Evolutionary conservation across 2,329 filamentous ascomycete genomes (phyloP).

Genomic region (Macrophomina pseudophaseolina): DNA sequence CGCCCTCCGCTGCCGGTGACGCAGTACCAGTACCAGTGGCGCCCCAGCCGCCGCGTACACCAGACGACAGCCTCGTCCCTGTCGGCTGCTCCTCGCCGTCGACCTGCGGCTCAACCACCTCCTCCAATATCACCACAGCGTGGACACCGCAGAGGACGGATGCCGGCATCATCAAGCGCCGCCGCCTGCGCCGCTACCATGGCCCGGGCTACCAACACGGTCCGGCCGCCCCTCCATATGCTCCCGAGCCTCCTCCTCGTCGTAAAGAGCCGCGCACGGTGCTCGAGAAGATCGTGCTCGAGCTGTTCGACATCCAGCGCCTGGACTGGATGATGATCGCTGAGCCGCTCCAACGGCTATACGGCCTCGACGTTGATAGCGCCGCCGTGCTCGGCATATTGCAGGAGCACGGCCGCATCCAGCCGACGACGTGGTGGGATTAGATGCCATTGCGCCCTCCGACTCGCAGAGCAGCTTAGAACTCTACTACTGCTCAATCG

Average conservation of each 20-base stretch:
- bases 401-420: slow-evolving; percentile 40
- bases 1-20: slow-evolving; percentile 26
- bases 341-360: slow-evolving; percentile 40
- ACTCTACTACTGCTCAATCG: too few relatives aligned
- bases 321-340: slow-evolving; percentile 46
- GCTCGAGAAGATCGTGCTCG: slow-evolving; percentile 43
- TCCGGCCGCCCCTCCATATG: neutral
- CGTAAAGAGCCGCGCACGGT: slow-evolving; percentile 8
- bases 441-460: slow-evolving; percentile 25
- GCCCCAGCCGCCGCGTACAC: slow-evolving; percentile 27
- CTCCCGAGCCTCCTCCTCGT: slow-evolving; percentile 1
- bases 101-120: slow-evolving; percentile 36
- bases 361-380: slow-evolving; percentile 41
- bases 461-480: too few relatives aligned
- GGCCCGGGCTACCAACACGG: neutral
- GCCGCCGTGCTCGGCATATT: slow-evolving; percentile 44
- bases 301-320: slow-evolving; percentile 41
- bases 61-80: slow-evolving; percentile 19
- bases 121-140: slow-evolving; percentile 28
- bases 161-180: slow-evolving; percentile 27
- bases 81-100: slow-evolving; percentile 28
- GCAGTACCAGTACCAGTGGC: slow-evolving; percentile 29
- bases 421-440: slow-evolving; percentile 42
- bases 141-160: slow-evolving; percentile 27
- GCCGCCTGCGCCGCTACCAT: slow-evolving; percentile 21